These are phyloP conservation scores for Begonia fuchsioides DNA, from an alignment of 306 rosid genomes.

Conservation along the genomic window DNA sequence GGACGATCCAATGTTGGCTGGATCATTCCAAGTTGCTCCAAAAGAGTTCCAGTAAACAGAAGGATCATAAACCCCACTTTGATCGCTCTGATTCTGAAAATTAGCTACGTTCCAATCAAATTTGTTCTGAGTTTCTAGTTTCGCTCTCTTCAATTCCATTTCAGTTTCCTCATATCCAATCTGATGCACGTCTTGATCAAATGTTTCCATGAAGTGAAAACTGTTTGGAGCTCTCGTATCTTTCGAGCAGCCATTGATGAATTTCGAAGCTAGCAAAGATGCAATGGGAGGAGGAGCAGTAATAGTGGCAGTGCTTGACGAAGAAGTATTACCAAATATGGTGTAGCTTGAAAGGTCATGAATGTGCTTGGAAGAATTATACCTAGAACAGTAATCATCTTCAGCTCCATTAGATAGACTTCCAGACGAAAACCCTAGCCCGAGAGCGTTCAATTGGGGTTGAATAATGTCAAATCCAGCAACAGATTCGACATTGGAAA, in stretches of 20 bases:
- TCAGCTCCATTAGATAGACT: constrained; percentile 8
- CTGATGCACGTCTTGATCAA: constrained; percentile 29
- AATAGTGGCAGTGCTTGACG: not conserved
- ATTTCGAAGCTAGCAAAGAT: constrained; percentile 41
- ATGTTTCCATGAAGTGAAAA: constrained; percentile 29
- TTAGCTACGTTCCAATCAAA: constrained; percentile 20
- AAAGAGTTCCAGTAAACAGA: constrained; percentile 55
- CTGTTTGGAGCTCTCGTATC: constrained; percentile 14
- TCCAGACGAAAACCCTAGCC: constrained; percentile 45
- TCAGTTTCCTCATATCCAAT: constrained; percentile 9
- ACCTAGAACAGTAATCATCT: constrained; percentile 22
- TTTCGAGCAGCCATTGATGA: constrained; percentile 25
- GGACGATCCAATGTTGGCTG: constrained; percentile 46
- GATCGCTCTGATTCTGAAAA: constrained; percentile 41
- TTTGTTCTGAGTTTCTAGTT: constrained; percentile 40
- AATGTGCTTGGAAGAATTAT: constrained; percentile 16
- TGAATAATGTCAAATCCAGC: constrained; percentile 36
- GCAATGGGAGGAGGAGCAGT: constrained; percentile 36
- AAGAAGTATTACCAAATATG: constrained; percentile 24
- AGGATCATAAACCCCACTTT: constrained; percentile 45
- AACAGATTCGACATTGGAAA: constrained; percentile 2
- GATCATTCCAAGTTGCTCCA: constrained; percentile 52
- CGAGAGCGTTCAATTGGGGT: constrained; percentile 18
- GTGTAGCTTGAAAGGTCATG: constrained; percentile 30
- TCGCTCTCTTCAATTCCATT: constrained; percentile 32